Conservation (phyloP, 2,329 filamentous ascomycete genomes). For the Calonectria naviculata region DNA sequence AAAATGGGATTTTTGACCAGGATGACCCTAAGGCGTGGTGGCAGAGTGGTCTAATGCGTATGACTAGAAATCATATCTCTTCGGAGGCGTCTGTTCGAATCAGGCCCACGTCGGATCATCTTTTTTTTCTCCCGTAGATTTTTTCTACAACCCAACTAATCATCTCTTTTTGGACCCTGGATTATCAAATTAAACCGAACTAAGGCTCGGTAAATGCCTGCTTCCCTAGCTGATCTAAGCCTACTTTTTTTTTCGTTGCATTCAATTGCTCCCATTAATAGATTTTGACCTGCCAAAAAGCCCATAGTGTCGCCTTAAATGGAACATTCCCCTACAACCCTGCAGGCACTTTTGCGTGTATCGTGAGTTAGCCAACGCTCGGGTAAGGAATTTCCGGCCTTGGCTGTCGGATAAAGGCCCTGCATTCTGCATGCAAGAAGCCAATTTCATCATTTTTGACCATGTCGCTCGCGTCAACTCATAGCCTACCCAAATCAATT, state of each 20-base stretch:
- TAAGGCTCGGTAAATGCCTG: too few species aligned
- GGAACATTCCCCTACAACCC: background rate
- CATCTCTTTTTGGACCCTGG: background rate
- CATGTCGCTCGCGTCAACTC: background rate
- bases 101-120: constrained; percentile 17
- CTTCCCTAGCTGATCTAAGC: too few species aligned
- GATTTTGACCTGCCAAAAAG: background rate
- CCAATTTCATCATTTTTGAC: background rate
- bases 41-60: constrained; percentile 27
- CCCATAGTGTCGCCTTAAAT: background rate
- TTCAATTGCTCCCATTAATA: background rate
- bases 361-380: background rate
- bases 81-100: constrained; percentile 27
- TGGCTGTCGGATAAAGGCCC: background rate
- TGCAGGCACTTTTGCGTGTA: background rate
- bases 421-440: background rate
- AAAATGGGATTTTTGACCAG: background rate
- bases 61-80: constrained; percentile 27
- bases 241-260: background rate
- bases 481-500: background rate
- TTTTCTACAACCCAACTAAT: background rate
- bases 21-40: constrained; percentile 9
- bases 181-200: too few species aligned
- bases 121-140: background rate
- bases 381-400: background rate